Base-by-base conservation (phyloP, 345 rosid species). In the Gossypium sturtianum region DNA sequence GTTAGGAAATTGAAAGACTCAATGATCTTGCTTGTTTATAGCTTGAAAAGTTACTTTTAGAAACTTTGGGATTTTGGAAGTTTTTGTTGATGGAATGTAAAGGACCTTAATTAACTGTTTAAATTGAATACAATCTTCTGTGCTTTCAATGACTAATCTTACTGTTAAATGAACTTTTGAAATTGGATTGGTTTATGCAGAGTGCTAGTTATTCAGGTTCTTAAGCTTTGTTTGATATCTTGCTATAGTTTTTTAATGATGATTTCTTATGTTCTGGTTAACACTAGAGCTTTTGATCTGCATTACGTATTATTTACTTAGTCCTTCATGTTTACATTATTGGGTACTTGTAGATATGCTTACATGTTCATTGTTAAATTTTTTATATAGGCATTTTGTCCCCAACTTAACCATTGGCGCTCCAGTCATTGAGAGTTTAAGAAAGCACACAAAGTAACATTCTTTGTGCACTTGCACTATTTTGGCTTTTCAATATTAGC, bases 381-480 rank as follows among this genome's bases (percentile, higher is more conserved):
- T 27, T 34, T 38, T 67, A 65, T 66, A 34, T 73, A 90, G 97
- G 88, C 97, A 94, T 75, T 94, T 90, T 68, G 98, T 94, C 58
- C 95, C 97, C 0, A 94, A 94, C 79, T 86, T 94, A 34, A 92
- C 98, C 3, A 80, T 94, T n/a, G 98, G 98, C 52, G 93, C 98
- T 77, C 94, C 97, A 1, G 88, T 94, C 65, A 90, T 92, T 67
- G 91, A 92, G 84, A 94, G 98, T 78, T 82, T 94, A 87, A 85
- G 98, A 82, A 86, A 92, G 82, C 98, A 94, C 75, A 92, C 98
- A 34, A 68, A 87, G 98, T 94, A 83, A 80, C 15, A 16, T 66
- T 73, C 51, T 54, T 54, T 51, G 0, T 53, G 6, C 60, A 72
- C 20, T 41, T 48, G 44, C 43, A 29, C 41, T n/a, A 9, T 65